Evolutionary conservation across 768 basidiomycete species (phyloP).

Genomic region (Nidularia sp.): DNA sequence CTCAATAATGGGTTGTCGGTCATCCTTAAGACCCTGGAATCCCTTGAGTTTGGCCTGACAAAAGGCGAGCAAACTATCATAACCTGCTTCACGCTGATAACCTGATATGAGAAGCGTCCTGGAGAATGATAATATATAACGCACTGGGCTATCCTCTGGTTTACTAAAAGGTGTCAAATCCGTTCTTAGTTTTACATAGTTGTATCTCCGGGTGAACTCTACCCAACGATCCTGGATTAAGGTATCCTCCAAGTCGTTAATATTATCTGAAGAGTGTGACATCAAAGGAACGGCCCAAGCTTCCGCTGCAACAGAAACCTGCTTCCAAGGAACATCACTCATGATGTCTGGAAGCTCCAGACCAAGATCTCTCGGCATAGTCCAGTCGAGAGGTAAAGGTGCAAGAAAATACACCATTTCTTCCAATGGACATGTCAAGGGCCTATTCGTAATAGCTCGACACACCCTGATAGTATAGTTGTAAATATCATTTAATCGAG

Average conservation of each 20-base stretch:
- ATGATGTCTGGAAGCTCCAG: constrained; percentile 31
- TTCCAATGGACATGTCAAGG: constrained; percentile 49
- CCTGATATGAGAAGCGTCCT: constrained; percentile 1
- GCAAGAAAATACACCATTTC: constrained; percentile 65
- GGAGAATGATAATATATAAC: constrained; percentile 17
- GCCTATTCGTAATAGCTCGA: constrained; percentile 65
- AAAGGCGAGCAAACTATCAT: constrained; percentile 60
- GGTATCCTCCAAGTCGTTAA: constrained; percentile 51
- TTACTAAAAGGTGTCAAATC: constrained; percentile 76
- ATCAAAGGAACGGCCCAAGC: constrained; percentile 50
- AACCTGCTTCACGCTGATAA: constrained; percentile 55
- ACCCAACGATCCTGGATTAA: constrained; percentile 73
- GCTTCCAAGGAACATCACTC: constrained; percentile 60
- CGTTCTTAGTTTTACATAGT: constrained; percentile 45
- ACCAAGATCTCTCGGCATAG: constrained; percentile 14
- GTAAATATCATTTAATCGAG: constrained; percentile 44
- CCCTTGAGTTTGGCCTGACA: constrained; percentile 58
- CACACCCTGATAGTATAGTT: constrained; percentile 62
- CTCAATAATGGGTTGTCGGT: constrained; percentile 71
- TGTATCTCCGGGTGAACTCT: constrained; percentile 75
- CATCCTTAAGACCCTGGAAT: constrained; percentile 57
- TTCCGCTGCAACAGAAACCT: constrained; percentile 46
- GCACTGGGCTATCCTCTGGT: constrained; percentile 58
- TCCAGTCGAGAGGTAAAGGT: constrained; percentile 46
- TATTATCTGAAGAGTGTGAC: constrained; percentile 27